Evolutionary conservation across 768 basidiomycete species (phyloP).

Genomic region (Kwoniella dejecticola): DNA sequence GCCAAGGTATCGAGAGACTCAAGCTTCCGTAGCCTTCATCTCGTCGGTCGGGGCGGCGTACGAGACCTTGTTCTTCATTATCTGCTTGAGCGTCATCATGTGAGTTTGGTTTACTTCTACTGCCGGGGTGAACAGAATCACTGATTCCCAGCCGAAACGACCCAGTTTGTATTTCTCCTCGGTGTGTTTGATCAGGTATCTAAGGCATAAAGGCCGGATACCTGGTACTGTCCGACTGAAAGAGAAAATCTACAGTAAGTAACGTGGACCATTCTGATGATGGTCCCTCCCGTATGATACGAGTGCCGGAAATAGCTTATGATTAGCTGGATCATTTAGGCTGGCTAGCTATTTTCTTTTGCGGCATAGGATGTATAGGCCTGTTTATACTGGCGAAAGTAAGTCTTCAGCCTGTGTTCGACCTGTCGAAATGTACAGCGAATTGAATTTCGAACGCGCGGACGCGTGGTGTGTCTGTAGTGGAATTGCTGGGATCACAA

Average conservation of each 20-base stretch:
- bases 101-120: background rate
- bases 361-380: constrained; percentile 44
- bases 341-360: constrained; percentile 49
- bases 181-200: constrained; percentile 49
- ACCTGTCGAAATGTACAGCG: background rate
- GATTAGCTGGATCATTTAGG: constrained; percentile 19
- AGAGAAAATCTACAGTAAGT: constrained; percentile 43
- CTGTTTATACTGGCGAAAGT: constrained; percentile 47
- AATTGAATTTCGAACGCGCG: too few species aligned
- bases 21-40: constrained; percentile 44
- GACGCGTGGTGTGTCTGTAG: background rate
- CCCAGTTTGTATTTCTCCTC: constrained; percentile 50
- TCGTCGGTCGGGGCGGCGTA: constrained; percentile 46
- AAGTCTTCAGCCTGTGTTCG: constrained; percentile 7
- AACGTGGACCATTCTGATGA: too few species aligned
- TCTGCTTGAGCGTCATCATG: constrained; percentile 14
- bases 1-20: constrained; percentile 34
- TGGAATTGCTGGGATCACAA: constrained; percentile 40
- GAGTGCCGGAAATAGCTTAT: too few species aligned
- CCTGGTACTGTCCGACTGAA: constrained; percentile 38
- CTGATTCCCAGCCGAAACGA: too few species aligned
- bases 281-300: background rate
- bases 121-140: too few species aligned
- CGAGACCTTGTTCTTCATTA: constrained; percentile 30
- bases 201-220: constrained; percentile 53